Conservation (phyloP, 352 stramenopile species). For the Pythium biforme region DNA sequence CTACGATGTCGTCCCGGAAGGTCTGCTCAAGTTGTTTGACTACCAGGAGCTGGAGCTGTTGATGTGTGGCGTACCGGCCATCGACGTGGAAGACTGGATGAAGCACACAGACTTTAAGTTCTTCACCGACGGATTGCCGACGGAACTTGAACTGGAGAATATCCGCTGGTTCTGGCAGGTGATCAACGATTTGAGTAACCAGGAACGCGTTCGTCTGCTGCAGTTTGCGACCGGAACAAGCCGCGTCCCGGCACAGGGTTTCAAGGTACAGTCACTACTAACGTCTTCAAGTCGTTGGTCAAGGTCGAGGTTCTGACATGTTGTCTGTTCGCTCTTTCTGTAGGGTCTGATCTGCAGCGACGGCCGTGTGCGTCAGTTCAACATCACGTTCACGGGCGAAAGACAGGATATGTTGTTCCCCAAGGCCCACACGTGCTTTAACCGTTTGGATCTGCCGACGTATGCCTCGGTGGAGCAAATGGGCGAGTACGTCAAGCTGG, state of each 20-base stretch:
- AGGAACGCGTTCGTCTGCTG: conserved; percentile 72
- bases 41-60: conserved; percentile 98
- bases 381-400: conserved; percentile 62
- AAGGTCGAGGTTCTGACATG: neutral
- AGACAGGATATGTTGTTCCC: conserved; percentile 72
- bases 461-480: conserved; percentile 72
- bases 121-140: conserved; percentile 61
- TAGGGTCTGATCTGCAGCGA: conserved; percentile 79
- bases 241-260: conserved; percentile 77
- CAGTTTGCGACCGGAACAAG: conserved; percentile 84
- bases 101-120: conserved; percentile 83
- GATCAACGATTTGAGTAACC: conserved; percentile 66
- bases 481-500: conserved; percentile 65
- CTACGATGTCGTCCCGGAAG: conserved; percentile 96
- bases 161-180: conserved; percentile 98
- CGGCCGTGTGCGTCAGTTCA: conserved; percentile 73
- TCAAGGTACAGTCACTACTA: conserved; percentile 42
- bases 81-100: conserved; percentile 78
- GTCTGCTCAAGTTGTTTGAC: conserved; percentile 96
- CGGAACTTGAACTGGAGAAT: conserved; percentile 82
- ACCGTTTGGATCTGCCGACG: conserved; percentile 73
- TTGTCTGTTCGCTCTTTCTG: neutral
- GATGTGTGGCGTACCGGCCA: conserved; percentile 92
- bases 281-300: neutral
- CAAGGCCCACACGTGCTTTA: conserved; percentile 86